Percentiles rank a stretch among this genome's conserved stretches.
phyloP scores from a whole-genome alignment of 805 yeast species.

The Cyberlindnera sargentensis region DNA sequence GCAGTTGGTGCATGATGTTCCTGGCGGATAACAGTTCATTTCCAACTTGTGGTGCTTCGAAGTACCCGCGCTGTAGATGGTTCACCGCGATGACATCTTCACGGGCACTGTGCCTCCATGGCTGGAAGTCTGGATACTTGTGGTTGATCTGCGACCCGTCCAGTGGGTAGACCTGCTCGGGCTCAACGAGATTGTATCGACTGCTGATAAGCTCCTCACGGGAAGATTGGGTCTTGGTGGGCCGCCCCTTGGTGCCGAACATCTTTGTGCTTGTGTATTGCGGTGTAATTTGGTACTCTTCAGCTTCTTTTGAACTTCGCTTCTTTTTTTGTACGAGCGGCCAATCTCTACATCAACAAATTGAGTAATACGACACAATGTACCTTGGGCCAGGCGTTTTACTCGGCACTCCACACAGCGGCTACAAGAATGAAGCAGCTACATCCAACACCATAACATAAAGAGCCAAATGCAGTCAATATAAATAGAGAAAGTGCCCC shows the following conservation, averaged over 20 bases:
- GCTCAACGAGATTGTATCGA: conserved; percentile 27
- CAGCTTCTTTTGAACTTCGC: neutral
- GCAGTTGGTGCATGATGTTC: conserved; percentile 36
- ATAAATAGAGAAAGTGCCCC: neutral
- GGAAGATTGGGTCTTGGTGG: conserved; percentile 7
- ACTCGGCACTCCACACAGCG: too few relatives aligned
- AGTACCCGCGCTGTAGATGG: conserved; percentile 63
- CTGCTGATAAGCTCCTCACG: conserved; percentile 23
- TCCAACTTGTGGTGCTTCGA: conserved; percentile 52
- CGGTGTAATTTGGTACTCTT: neutral
- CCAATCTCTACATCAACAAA: too few relatives aligned
- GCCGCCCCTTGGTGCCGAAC: conserved; percentile 2
- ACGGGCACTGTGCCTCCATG: conserved; percentile 56
- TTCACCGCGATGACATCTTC: conserved; percentile 50
- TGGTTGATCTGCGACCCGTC: conserved; percentile 13
- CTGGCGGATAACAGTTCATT: conserved; percentile 70
- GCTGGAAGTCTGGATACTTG: conserved; percentile 61
- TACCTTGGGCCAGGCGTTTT: too few relatives aligned
- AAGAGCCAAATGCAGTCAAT: neutral
- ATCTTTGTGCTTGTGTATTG: conserved; percentile 1
- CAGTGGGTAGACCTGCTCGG: conserved; percentile 28
- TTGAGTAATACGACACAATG: too few relatives aligned
- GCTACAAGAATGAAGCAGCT: neutral
- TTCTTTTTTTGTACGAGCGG: too few relatives aligned
- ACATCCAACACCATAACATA: neutral